These are phyloP conservation scores for Neofusicoccum kwambonambiense DNA, from an alignment of 2,329 filamentous ascomycete species.

Conservation along the genomic window DNA sequence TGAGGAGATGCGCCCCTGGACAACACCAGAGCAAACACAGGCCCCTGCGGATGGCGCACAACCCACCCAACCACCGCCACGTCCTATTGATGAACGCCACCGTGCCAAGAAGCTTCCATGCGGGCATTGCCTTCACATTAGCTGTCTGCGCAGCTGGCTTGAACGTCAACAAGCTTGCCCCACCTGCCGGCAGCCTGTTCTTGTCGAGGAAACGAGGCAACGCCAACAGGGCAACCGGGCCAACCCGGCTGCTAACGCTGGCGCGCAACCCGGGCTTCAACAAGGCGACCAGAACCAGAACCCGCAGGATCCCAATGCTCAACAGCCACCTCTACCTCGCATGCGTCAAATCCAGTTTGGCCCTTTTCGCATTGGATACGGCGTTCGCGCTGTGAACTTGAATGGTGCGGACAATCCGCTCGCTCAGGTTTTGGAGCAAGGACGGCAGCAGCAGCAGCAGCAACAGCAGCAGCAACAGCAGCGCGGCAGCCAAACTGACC, in stretches of 20 bases:
- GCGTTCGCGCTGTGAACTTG: slow-evolving; percentile 15
- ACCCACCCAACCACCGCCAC: slow-evolving; percentile 32
- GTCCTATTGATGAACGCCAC: slow-evolving; percentile 71
- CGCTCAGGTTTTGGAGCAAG: not conserved
- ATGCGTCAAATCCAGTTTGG: slow-evolving; percentile 17
- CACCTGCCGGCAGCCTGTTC: slow-evolving; percentile 82
- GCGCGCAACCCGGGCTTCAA: slow-evolving; percentile 12
- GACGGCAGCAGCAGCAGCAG: slow-evolving; percentile 23
- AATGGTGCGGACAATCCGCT: not conserved
- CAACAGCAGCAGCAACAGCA: slow-evolving; percentile 20
- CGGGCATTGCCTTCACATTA: slow-evolving; percentile 90
- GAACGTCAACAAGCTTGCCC: slow-evolving; percentile 97
- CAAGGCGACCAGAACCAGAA: slow-evolving; percentile 18
- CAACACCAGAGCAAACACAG: slow-evolving; percentile 38
- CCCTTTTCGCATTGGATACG: slow-evolving; percentile 15
- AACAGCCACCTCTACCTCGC: not conserved
- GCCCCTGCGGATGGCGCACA: slow-evolving; percentile 37
- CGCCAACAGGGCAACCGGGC: slow-evolving; percentile 28
- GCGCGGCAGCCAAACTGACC: not conserved
- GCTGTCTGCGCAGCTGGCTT: slow-evolving; percentile 94
- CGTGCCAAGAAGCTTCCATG: slow-evolving; percentile 95
- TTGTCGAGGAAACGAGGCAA: slow-evolving; percentile 42
- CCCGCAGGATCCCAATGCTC: slow-evolving; percentile 23
- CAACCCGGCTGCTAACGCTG: slow-evolving; percentile 20
- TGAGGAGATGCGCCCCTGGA: slow-evolving; percentile 90